Conservation (phyloP, 2,329 filamentous ascomycete species). For the Paraphoma chrysanthemicola region DNA sequence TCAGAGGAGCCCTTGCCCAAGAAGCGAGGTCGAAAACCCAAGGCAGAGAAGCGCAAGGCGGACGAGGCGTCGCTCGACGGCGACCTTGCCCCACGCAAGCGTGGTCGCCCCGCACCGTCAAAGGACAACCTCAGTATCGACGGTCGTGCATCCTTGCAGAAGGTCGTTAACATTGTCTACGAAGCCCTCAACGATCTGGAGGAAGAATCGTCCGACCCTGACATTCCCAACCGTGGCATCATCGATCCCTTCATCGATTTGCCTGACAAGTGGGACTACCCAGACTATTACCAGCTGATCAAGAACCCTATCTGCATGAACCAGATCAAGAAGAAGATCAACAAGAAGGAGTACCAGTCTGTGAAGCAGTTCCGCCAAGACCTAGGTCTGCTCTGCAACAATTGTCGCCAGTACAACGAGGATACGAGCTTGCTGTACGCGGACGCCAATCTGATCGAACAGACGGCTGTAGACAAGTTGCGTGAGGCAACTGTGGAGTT, state of each 20-base stretch:
- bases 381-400: slow-evolving; percentile 82
- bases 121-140: slow-evolving; percentile 74
- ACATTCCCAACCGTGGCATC: slow-evolving; percentile 74
- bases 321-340: slow-evolving; percentile 92
- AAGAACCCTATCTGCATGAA: slow-evolving; percentile 95
- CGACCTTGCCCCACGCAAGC: slow-evolving; percentile 70
- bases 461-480: slow-evolving; percentile 60
- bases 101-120: slow-evolving; percentile 67
- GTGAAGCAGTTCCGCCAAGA: slow-evolving; percentile 83
- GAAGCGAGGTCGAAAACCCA: slow-evolving; percentile 81
- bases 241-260: slow-evolving; percentile 95
- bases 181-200: slow-evolving; percentile 84
- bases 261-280: slow-evolving; percentile 86
- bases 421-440: slow-evolving; percentile 90
- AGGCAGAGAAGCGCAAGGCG: slow-evolving; percentile 85
- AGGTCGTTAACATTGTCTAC: slow-evolving; percentile 77
- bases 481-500: slow-evolving; percentile 61
- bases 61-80: slow-evolving; percentile 70
- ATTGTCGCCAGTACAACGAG: slow-evolving; percentile 96
- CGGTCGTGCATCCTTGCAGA: slow-evolving; percentile 79
- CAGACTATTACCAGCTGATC: slow-evolving; percentile 95
- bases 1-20: slow-evolving; percentile 81
- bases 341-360: slow-evolving; percentile 89
- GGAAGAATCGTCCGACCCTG: slow-evolving; percentile 70
- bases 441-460: slow-evolving; percentile 90